Evolutionary conservation across 2,329 filamentous ascomycete genomes (phyloP).

Genomic region (Epichloe elymi): DNA sequence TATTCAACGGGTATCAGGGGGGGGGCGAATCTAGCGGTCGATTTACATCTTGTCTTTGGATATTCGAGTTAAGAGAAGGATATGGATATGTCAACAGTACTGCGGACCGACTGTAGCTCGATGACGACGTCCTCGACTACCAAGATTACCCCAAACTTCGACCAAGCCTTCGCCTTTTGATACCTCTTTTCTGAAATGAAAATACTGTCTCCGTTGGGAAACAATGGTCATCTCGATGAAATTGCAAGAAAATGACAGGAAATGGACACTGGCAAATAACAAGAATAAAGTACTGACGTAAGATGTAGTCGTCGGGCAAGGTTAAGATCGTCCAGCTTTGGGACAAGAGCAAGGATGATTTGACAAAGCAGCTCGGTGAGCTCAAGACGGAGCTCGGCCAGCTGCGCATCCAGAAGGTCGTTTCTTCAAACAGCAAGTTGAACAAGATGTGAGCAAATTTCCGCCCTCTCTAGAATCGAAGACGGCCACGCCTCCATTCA

Average conservation of each 20-base stretch:
- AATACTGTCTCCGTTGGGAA: not conserved
- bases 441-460: conserved; percentile 71
- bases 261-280: not conserved
- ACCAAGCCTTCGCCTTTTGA: no score
- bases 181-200: not conserved
- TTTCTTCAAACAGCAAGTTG: conserved; percentile 89
- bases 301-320: conserved; percentile 38
- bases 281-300: not conserved
- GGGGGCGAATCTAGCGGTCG: not conserved
- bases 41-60: not conserved
- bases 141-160: not conserved
- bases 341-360: conserved; percentile 98
- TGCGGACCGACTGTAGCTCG: not conserved
- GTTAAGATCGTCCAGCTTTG: conserved; percentile 96
- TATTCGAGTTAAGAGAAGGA: not conserved
- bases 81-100: not conserved
- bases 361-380: conserved; percentile 88
- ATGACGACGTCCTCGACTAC: not conserved
- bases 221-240: not conserved
- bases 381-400: conserved; percentile 93
- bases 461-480: not conserved
- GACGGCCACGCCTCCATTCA: not conserved
- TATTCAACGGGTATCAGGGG: not conserved
- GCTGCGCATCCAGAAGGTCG: conserved; percentile 97
- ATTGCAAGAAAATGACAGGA: not conserved